Base-by-base conservation (phyloP, 106 monocot species). In the Dendrobium huoshanense region DNA sequence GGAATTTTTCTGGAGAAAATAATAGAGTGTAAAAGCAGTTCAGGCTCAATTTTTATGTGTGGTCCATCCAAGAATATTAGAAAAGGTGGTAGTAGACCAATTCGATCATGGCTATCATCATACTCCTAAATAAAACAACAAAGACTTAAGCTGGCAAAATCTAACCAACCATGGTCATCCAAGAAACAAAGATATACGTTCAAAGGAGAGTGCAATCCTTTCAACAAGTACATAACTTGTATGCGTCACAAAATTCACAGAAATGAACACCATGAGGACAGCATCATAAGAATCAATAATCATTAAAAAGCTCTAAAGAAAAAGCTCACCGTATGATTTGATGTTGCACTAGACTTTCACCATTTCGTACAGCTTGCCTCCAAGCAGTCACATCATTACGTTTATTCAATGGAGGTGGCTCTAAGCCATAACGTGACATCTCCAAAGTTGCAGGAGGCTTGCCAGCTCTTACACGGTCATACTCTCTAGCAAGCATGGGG, bases 401-500 rank as follows among this genome's bases (percentile, higher is more conserved):
- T 76, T 93, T 99, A 80, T 85, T 93, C 20, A 64, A 20, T 17
- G 88, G 90, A 37, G 92, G 94, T 13, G 88, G 91, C 70, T 99
- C 98, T 44, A 92, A 78, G 42, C 89, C 89, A 83, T 99, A 99
- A 2, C 95, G 87, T 1, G 94, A 95, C 89, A 91, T 93, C 77
- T 99, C 98, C 67, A 95, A 75, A 49, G 91, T 82, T 75, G 82
- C 88, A 59, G 95, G 98, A 81, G 98, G 98, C 77, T 85, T 99
- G 22, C 94, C 92, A 61, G 97, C 94, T 81, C 92, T 91, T 11
- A 99, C 92, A 73, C 98, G 90, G 56, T 99, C 92, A 79, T 95
- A 99, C 74, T 99, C 98, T 83, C 89, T 92, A 49, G 91, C 91
- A 82, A 99, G 91, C 88, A 99, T 93, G 84, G 98, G 98, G 59